Base-by-base conservation (phyloP, 345 rosid genomes). In the Alliaria petiolata region DNA sequence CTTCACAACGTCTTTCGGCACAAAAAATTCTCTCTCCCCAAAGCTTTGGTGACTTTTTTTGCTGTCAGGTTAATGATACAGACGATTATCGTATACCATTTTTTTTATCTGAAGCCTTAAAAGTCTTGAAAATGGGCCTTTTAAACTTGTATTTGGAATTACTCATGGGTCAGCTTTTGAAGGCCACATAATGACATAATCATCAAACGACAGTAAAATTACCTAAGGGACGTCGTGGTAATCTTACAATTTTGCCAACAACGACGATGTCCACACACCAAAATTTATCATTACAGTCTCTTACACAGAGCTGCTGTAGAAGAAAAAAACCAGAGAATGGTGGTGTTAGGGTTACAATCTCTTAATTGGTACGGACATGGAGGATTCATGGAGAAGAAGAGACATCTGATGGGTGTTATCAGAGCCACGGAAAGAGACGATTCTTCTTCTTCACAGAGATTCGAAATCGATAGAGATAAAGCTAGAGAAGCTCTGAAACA, bases 401-500 rank as follows among this genome's bases (percentile, higher is more conserved):
- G 43, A 69, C 70, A 62, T 46, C 26, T 62, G 14, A 26, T 38
- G 8, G 0, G 39, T 62, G 40, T 38, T 30, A 65, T 76, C 13
- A 36, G 7, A 69, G 75, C 70, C 70, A 62, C 25, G 19, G 58
- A 69, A 19, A 62, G 55, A 38, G 71, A 76, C 5, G 57, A 52
- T 16, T 65, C 77, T 38, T 25, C 49, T 46, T 62, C 76, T 13
- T 72, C 88, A 44, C 44, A 82, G 39, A 67, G 78, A 31, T 87
- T 76, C 65, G 72, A 86, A 75, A 45, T 89, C 28, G 96, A 91
- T 83, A 81, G 79, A 46, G 92, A 80, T 52, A 83, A 84, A 85
- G 97, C 93, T 22, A 83, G 75, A 52, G 80, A 84, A 69, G 96
- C 97, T 62, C 87, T 92, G 4, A 71, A 70, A 75, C 71, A 78